Percentiles rank a stretch among this genome's conserved stretches.
phyloP scores from a whole-genome alignment of 768 basidiomycete genomes.

The Phylloporus sp. region DNA sequence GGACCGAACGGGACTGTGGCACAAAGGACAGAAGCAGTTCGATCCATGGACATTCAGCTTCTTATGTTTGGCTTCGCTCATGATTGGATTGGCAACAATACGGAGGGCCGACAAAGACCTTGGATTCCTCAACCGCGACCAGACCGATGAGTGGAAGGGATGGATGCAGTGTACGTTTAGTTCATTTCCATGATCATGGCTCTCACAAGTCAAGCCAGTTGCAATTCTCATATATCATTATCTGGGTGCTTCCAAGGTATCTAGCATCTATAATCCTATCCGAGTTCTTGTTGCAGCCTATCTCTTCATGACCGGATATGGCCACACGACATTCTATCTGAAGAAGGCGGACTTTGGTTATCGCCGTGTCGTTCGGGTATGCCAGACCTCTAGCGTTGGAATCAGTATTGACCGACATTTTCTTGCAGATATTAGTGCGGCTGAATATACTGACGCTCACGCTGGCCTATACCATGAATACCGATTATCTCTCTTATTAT shows the following conservation, averaged over 20 bases:
- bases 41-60: conserved; percentile 62
- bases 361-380: conserved; percentile 66
- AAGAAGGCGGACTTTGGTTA: conserved; percentile 88
- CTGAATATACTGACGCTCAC: conserved; percentile 80
- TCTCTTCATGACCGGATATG: conserved; percentile 92
- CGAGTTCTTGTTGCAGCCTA: conserved; percentile 86
- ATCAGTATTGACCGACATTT: conserved; percentile 1
- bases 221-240: conserved; percentile 93
- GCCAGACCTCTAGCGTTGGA: conserved; percentile 8
- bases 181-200: background rate
- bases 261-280: conserved; percentile 91
- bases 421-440: conserved; percentile 63
- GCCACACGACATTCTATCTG: conserved; percentile 83
- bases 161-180: conserved; percentile 87
- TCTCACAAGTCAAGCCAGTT: conserved; percentile 42
- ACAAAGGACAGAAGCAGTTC: conserved; percentile 87
- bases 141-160: conserved; percentile 97
- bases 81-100: conserved; percentile 58
- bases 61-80: conserved; percentile 52
- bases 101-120: conserved; percentile 75
- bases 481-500: conserved; percentile 88
- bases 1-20: conserved; percentile 83
- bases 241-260: conserved; percentile 82
- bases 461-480: conserved; percentile 88
- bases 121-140: conserved; percentile 86